A percentile compares a stretch with the other conserved stretches of the same genome.
These are phyloP conservation scores for Trypanosoma lewisi DNA, from an alignment of 208 protist species.

Conservation along the genomic window DNA sequence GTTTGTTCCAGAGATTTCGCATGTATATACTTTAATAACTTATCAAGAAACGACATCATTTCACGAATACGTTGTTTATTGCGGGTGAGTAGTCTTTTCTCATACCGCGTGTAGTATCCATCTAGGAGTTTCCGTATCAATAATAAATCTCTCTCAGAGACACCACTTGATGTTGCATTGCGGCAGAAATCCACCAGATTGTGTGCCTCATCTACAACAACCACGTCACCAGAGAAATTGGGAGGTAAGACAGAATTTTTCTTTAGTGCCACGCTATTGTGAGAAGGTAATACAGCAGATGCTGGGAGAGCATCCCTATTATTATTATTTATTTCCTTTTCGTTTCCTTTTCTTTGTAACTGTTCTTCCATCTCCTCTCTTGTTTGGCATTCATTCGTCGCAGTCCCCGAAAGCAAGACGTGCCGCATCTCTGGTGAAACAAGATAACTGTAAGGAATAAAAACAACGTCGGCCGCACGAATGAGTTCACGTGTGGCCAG, in stretches of 20 bases:
- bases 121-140: slow-evolving; percentile 42
- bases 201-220: slow-evolving; percentile 96
- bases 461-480: slow-evolving; percentile 67
- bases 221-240: slow-evolving; percentile 71
- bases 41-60: slow-evolving; percentile 61
- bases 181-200: slow-evolving; percentile 94
- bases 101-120: slow-evolving; percentile 73
- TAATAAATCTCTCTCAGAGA: slow-evolving; percentile 46
- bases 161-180: slow-evolving; percentile 50
- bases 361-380: slow-evolving; percentile 4
- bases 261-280: slow-evolving; percentile 8
- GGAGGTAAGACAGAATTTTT: slow-evolving; percentile 24
- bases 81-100: slow-evolving; percentile 68
- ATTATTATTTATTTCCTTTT: not conserved
- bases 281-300: not conserved
- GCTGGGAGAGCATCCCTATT: not conserved
- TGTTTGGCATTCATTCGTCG: slow-evolving; percentile 39
- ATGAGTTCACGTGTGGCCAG: slow-evolving; percentile 63
- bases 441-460: slow-evolving; percentile 84
- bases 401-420: slow-evolving; percentile 53
- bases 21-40: slow-evolving; percentile 26
- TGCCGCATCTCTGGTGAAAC: slow-evolving; percentile 63
- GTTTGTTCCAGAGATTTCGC: slow-evolving; percentile 6
- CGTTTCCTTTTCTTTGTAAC: not conserved
- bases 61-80: slow-evolving; percentile 90